Base-by-base conservation (phyloP, 257 asterid species). In the Buddleja alternifolia region DNA sequence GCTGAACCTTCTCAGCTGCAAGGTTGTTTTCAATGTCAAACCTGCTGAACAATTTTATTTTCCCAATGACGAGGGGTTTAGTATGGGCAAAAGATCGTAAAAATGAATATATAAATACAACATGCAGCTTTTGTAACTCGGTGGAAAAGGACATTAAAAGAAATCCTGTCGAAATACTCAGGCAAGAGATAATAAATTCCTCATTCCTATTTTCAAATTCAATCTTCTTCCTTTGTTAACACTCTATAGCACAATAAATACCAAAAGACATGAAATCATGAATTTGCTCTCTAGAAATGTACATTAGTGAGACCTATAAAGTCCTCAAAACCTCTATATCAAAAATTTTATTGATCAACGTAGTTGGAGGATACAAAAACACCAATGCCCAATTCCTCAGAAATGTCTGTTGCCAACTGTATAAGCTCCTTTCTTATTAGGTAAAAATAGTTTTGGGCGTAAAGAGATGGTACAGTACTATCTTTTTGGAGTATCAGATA, bases 21-120 rank as follows among this genome's bases (percentile, higher is more conserved):
- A 60, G 93, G 60, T 81, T 86, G 75, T 73, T 87, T 59, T 89
- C 96, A 45, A 62, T 73, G 66, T 87, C 96, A 78, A 69, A 81
- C 84, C 97, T 94, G 85, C 75, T 40, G 60, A 82, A 66, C 73
- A 69, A 16, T 66, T 60, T 64, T 55, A 21, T 60, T 39, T 57
- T 56, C 32, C n/a, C 21, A 53, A 67, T 60, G 19, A 70, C 34
- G 5, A 2, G 34, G 34, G 34, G n/a, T n/a, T 29, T 29, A 29
- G 5, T 29, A 29, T 1, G 2, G 34, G 68, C 60, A 36, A 60
- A 69, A 56, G 66, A 60, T 20, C 12, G 63, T 58, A 66, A 72
- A 50, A 72, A 50, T 60, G 56, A 50, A 25, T 24, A 47, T 19
- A 34, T 12, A 16, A 34, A 24, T 41, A 70, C 20, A 11, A 48